Conservation (phyloP, 179 eudicot genomes). For the Actinidia polygama region DNA sequence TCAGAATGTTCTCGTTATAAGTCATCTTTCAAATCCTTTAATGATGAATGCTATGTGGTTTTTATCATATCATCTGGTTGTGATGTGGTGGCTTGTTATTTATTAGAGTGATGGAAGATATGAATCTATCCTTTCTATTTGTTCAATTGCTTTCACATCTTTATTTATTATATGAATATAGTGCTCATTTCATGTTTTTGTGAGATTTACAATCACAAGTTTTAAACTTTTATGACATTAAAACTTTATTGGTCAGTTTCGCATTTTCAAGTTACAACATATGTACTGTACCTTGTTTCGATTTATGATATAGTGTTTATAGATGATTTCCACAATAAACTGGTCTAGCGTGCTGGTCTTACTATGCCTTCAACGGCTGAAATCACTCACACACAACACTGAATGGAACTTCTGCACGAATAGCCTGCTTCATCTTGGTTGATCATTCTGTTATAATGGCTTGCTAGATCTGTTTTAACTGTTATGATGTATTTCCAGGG, state of each 20-base stretch:
- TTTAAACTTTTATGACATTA: not conserved
- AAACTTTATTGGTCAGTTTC: not conserved
- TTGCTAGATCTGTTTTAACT: too few species aligned
- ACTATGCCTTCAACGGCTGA: too few species aligned
- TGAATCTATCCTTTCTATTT: too few species aligned
- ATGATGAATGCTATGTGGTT: not conserved
- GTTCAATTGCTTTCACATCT: not conserved
- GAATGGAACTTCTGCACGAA: too few species aligned
- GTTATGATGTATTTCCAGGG: too few species aligned
- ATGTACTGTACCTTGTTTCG: conserved; percentile 2
- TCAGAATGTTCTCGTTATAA: not conserved
- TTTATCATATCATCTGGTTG: not conserved
- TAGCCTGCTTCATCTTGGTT: too few species aligned
- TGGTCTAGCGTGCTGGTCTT: conserved; percentile 9
- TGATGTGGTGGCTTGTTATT: too few species aligned
- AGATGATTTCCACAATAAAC: not conserved
- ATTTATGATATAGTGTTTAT: not conserved
- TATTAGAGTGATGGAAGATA: too few species aligned
- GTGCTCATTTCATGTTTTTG: not conserved
- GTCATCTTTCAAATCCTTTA: not conserved
- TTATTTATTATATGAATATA: not conserved
- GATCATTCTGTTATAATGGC: too few species aligned
- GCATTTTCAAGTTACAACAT: not conserved
- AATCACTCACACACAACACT: too few species aligned
- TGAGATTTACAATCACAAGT: not conserved